Base-by-base conservation (phyloP, 1,284 basidiomycete species). In the Apiotrichum laibachii region DNA sequence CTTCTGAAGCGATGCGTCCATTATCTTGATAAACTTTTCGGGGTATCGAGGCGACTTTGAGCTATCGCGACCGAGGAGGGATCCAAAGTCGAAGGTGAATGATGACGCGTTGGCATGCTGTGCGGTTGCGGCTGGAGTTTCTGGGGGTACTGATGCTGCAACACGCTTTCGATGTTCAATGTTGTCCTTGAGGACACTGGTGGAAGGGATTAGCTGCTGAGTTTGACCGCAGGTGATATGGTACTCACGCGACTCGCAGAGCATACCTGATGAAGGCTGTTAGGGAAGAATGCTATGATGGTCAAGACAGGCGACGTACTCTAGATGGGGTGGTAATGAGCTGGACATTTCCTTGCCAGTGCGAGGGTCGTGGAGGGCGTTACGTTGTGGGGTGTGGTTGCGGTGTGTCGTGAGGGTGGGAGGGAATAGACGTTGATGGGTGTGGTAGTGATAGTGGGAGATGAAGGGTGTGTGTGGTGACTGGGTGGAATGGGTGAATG, bases 1-100 rank as follows among this genome's bases (percentile, higher is more conserved):
- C 65, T 86, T 85, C 79, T 93, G 88, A 72, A 96, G 77, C 73
- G 87, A 89, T 74, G 86, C 84, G 72, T 95, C 92, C 63, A 97
- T 77, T 9, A 88, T 86, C 77, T 92, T 95, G 62, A 96, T 75
- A 61, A 95, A 80, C 76, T 92, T 92, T 78, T 96, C 92, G 0
- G 93, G 92, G 73, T 93, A 95, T 71, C 90, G 90, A 68, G 90
- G 88, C 58, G 85, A 88, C 80, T 89, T 91, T 12, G 59, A 50
- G 2, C 57, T 57, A 47, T 75, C 73, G 9, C 71, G 59, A 7
- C 71, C 69, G 12, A 74, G 53, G 11, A 76, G 58, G 0, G 69
- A 65, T 1, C 68, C 68, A 2, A 76, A 54, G 47, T 76, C 75
- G 35, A 75, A 64, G 0, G 69, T 62, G 47, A 73, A 66, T 46